Percentiles rank a stretch among this genome's conserved stretches.
Conservation (phyloP, 1,284 basidiomycete genomes). For the Macrocybe sp. region DNA sequence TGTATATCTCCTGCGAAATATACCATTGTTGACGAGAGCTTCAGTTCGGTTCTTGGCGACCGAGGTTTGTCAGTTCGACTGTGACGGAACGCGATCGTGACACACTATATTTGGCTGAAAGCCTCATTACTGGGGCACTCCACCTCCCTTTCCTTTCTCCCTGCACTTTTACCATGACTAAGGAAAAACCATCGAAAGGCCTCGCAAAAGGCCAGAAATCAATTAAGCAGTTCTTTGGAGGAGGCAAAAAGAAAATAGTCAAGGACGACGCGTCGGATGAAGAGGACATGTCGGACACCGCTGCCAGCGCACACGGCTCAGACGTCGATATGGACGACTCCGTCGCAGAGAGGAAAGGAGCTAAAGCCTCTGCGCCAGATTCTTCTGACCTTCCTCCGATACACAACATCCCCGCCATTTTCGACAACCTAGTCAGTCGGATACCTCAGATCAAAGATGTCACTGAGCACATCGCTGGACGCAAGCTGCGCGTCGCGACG, state of each 20-base stretch:
- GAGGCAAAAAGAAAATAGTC: slow-evolving; percentile 21
- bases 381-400: slow-evolving; percentile 76
- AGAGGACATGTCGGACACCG: slow-evolving; percentile 24
- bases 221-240: slow-evolving; percentile 50
- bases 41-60: background rate
- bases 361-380: slow-evolving; percentile 43
- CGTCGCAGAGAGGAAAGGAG: slow-evolving; percentile 26
- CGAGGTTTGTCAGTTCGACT: background rate
- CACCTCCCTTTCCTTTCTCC: slow-evolving; percentile 8
- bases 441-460: slow-evolving; percentile 68
- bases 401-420: slow-evolving; percentile 78
- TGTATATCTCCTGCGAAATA: too few relatives aligned
- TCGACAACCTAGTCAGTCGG: slow-evolving; percentile 74
- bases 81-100: slow-evolving; percentile 21
- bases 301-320: slow-evolving; percentile 13
- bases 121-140: slow-evolving; percentile 4
- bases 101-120: background rate
- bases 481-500: slow-evolving; percentile 89
- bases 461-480: slow-evolving; percentile 68
- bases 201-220: slow-evolving; percentile 43
- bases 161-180: slow-evolving; percentile 38
- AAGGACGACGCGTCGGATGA: slow-evolving; percentile 23
- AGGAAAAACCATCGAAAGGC: slow-evolving; percentile 29
- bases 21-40: too few relatives aligned
- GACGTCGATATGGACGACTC: slow-evolving; percentile 41